These are phyloP conservation scores for Sanguinoderma infundibulare DNA, from an alignment of 1,284 basidiomycete species.

Conservation along the genomic window DNA sequence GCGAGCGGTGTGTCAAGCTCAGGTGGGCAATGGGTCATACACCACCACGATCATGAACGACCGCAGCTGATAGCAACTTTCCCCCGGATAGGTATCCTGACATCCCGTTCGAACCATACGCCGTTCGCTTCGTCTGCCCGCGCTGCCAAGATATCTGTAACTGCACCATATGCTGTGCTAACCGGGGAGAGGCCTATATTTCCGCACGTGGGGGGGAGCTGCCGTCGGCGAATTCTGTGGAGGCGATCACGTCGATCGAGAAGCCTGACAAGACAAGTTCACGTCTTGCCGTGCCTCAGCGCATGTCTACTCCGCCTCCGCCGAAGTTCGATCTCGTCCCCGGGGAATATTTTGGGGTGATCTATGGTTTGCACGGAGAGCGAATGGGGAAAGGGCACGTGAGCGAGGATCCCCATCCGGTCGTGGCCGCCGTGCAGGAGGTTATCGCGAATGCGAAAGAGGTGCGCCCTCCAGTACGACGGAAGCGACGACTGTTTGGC, in stretches of 20 bases:
- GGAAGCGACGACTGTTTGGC: neutral
- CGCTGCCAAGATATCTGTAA: conserved; percentile 31
- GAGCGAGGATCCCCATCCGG: conserved; percentile 13
- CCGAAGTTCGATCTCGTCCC: conserved; percentile 8
- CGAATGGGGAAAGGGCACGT: conserved; percentile 29
- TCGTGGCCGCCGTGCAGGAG: neutral
- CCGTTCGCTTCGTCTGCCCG: conserved; percentile 30
- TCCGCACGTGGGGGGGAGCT: conserved; percentile 23
- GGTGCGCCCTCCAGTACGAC: neutral
- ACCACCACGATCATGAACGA: neutral
- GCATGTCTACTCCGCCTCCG: neutral
- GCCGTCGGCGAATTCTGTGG: conserved; percentile 16
- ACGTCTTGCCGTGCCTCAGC: neutral
- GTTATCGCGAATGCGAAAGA: neutral
- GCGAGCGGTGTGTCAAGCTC: conserved; percentile 30
- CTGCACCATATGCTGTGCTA: conserved; percentile 30
- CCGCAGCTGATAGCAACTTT: no score
- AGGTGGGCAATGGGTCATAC: conserved; percentile 22
- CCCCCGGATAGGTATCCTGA: conserved; percentile 28
- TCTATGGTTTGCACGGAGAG: conserved; percentile 26
- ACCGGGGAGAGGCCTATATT: conserved; percentile 32
- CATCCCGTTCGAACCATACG: conserved; percentile 29
- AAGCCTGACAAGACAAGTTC: neutral
- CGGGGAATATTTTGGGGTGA: conserved; percentile 25
- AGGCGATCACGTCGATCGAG: neutral